Base-by-base conservation (phyloP, 2,329 filamentous ascomycete species). In the Aspergillus fumigatiaffinis region DNA sequence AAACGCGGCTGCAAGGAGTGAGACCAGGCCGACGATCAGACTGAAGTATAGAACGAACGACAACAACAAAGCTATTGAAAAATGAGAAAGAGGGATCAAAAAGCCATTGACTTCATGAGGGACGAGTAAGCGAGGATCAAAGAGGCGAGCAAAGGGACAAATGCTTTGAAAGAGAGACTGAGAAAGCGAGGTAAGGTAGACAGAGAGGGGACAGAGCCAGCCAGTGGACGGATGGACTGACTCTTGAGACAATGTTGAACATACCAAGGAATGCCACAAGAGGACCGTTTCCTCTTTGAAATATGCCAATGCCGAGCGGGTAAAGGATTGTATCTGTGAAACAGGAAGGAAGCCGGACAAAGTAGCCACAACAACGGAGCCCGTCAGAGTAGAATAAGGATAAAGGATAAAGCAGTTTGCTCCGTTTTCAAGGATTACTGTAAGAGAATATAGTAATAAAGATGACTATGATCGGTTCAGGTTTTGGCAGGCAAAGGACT, bases 1-100 rank as follows among this genome's bases (percentile, higher is more conserved):
- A 64, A 64, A 59, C 53, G 59, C 64, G 66, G 71, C 63, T 63
- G 60, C 59, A 68, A 64, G 65, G 61, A 66, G 59, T 66, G 64
- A 65, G 60, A 68, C 61, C 57, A 58, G 57, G 52, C 38, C 55
- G 62, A 64, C 61, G 65, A 70, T 68, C 68, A 38, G 26, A 51
- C 38, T 51, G 56, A 53, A 61, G 56, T 56, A 52, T 62, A 60
- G 51, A 53, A 54, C 47, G 53, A 62, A 58, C 47, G 57, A 62
- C 58, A 57, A 48, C 50, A 58, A 61, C 48, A 60, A 55, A 56
- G 61, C 54, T 60, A 61, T 55, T 61, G 53, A 47, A 50, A 53
- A 50, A 51, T 48, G 52, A 54, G 29, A 54, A 23, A 32, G 20
- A 28, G 12, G 35, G 23, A 32, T 44, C 29, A 35, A 38, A 32